Evolutionary conservation across 1,284 basidiomycete species (phyloP), one percentile per base, ranked within the genome.

Genomic region (Malassezia nana): DNA sequence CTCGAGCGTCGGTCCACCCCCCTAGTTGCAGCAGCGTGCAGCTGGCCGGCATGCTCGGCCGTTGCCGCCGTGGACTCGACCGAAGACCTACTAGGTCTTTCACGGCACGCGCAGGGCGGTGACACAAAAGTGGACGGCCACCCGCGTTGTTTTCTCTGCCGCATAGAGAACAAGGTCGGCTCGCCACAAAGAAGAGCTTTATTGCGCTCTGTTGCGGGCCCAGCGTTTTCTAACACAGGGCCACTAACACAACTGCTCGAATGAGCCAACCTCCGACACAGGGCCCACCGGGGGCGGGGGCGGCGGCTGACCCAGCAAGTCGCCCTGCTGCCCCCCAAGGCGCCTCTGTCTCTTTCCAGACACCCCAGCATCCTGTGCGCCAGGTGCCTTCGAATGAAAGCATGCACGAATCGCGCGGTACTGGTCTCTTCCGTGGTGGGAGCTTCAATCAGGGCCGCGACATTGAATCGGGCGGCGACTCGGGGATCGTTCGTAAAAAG

Each of bases 401-500:
- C 13, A 16, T 32, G 15, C 20, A 22, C 20, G 30, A 20, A 22
- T 6, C 6, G 15, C 40, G 26, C 1, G n/a, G 29, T 15, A 8
- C 29, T 6, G 43, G 43, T 2, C 20, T 45, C n/a, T 45, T 30
- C 8, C 43, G 43, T 12, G 31, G 16, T 18, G 7, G n/a, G 1
- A 47, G 45, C 25, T 32, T 30, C 2, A 31, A 25, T 25, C 24
- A 16, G 9, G 5, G 12, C 12, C 63, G 63, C 42, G 68, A 72
- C 44, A 59, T 65, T 18, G 69, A 72, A 46, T 38, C 57, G 2
- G 69, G 67, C 55, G 59, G 56, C 6, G 57, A 60, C 29, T 64
- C 64, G 40, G 61, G 65, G 31, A 66, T 86, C 41, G 77, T 78
- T 53, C 78, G 91, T 71, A 96, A 95, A 80, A 92, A 91, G 81